Conservation (phyloP, 2,329 filamentous ascomycete genomes). For the Periconia digitata region DNA sequence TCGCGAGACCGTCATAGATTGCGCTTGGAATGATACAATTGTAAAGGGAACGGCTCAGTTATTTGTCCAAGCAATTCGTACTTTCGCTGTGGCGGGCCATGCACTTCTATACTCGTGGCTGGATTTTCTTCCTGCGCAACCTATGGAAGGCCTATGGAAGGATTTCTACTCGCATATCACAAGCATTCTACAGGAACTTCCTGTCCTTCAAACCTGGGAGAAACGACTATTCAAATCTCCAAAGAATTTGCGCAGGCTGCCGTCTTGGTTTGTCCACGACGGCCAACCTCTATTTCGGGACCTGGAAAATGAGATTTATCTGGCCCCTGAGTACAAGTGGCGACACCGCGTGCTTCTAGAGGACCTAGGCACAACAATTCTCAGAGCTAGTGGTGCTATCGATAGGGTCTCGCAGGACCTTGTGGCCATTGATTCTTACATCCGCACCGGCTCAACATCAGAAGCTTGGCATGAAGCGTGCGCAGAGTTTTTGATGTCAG, state of each 20-base stretch:
- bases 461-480: constrained; percentile 19
- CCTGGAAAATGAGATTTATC: constrained; percentile 14
- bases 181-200: constrained; percentile 1
- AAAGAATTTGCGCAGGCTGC: constrained; percentile 2
- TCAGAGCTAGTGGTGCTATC: constrained; percentile 3
- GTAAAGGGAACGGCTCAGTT: constrained; percentile 10
- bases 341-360: background rate
- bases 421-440: background rate
- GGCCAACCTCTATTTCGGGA: constrained; percentile 15
- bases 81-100: constrained; percentile 13
- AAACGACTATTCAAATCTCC: constrained; percentile 10
- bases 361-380: constrained; percentile 3
- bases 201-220: constrained; percentile 16
- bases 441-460: constrained; percentile 1
- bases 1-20: constrained; percentile 21
- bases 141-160: constrained; percentile 14
- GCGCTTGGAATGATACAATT: constrained; percentile 23
- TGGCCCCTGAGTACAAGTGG: constrained; percentile 15
- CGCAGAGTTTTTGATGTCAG: constrained; percentile 3
- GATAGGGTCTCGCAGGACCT: constrained; percentile 13
- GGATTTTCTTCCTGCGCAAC: constrained; percentile 14
- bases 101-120: constrained; percentile 20
- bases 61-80: constrained; percentile 13
- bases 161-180: constrained; percentile 8
- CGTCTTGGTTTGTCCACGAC: background rate